A percentile compares a stretch with the other conserved stretches of the same genome.
Conservation (phyloP, 2,329 filamentous ascomycete genomes). For the Scytalidium lignicola region DNA sequence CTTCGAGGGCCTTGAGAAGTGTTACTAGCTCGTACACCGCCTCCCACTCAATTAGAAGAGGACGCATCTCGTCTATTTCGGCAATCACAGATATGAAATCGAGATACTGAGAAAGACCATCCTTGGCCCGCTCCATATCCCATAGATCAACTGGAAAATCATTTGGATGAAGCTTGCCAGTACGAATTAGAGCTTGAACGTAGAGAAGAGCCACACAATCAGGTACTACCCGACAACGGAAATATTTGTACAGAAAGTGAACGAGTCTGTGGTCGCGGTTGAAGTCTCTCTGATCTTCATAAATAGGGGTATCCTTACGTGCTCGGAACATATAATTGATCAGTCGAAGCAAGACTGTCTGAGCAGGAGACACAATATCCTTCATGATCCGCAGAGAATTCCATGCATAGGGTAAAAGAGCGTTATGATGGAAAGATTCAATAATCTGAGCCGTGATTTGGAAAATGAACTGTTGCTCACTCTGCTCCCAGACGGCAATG, state of each 20-base stretch:
- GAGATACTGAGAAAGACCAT: constrained; percentile 88
- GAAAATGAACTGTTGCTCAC: constrained; percentile 90
- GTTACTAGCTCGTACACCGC: constrained; percentile 84
- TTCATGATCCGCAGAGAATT: constrained; percentile 87
- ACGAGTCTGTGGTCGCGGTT: constrained; percentile 58
- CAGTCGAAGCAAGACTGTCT: constrained; percentile 87
- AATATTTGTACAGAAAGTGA: constrained; percentile 88
- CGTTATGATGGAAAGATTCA: constrained; percentile 84
- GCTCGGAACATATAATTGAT: constrained; percentile 84
- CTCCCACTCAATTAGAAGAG: constrained; percentile 86
- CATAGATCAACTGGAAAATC: constrained; percentile 93
- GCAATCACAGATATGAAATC: constrained; percentile 89
- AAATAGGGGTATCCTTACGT: constrained; percentile 34
- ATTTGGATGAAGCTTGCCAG: constrained; percentile 66
- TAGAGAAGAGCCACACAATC: constrained; percentile 94
- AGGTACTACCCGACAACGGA: constrained; percentile 86
- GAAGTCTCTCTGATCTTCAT: constrained; percentile 48
- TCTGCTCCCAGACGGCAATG: constrained; percentile 94
- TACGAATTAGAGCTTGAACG: constrained; percentile 83
- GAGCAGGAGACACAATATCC: constrained; percentile 92
- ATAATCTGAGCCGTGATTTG: constrained; percentile 96
- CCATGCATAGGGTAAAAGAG: constrained; percentile 86
- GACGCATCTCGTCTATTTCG: constrained; percentile 77
- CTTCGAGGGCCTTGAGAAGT: constrained; percentile 80
- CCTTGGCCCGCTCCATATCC: constrained; percentile 97